A percentile compares a stretch with the other conserved stretches of the same genome.
Conservation (phyloP, 768 basidiomycete genomes). For the Astraeus odoratus region DNA sequence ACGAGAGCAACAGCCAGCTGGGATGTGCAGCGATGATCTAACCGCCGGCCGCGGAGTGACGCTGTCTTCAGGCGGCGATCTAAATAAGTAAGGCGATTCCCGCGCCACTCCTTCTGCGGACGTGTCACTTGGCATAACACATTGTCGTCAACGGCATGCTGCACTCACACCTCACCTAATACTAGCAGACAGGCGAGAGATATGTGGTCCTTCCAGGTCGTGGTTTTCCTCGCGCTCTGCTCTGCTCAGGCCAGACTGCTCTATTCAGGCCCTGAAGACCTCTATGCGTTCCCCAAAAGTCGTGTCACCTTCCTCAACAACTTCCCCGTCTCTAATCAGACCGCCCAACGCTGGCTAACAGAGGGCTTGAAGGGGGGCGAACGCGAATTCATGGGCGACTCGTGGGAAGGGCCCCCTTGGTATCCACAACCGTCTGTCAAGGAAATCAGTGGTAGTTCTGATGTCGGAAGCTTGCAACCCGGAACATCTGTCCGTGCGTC, state of each 20-base stretch:
- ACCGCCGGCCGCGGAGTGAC: constrained; percentile 24
- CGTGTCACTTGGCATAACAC: not conserved
- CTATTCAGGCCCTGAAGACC: constrained; percentile 74
- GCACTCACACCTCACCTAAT: not conserved
- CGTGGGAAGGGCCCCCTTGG: constrained; percentile 39
- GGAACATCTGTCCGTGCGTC: constrained; percentile 32
- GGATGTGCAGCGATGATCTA: not conserved
- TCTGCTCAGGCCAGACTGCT: constrained; percentile 31
- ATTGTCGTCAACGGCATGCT: too few species aligned
- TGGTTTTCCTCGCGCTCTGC: constrained; percentile 15
- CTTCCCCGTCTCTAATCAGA: constrained; percentile 65
- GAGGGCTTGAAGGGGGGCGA: constrained; percentile 71
- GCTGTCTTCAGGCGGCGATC: constrained; percentile 27
- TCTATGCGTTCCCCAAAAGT: constrained; percentile 77
- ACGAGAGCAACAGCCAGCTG: not conserved
- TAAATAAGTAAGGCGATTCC: constrained; percentile 17
- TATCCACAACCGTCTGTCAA: constrained; percentile 37
- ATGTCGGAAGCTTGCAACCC: constrained; percentile 26
- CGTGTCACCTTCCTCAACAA: constrained; percentile 73
- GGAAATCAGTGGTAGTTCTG: constrained; percentile 57
- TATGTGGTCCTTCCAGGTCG: constrained; percentile 8
- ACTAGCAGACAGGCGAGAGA: constrained; percentile 8
- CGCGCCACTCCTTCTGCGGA: constrained; percentile 9
- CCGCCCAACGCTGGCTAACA: constrained; percentile 67
- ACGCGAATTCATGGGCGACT: constrained; percentile 67